Percentiles rank a stretch among this genome's conserved stretches.
These are phyloP conservation scores for Parastagonospora avenae DNA, from an alignment of 2,329 filamentous ascomycete species.

Conservation along the genomic window DNA sequence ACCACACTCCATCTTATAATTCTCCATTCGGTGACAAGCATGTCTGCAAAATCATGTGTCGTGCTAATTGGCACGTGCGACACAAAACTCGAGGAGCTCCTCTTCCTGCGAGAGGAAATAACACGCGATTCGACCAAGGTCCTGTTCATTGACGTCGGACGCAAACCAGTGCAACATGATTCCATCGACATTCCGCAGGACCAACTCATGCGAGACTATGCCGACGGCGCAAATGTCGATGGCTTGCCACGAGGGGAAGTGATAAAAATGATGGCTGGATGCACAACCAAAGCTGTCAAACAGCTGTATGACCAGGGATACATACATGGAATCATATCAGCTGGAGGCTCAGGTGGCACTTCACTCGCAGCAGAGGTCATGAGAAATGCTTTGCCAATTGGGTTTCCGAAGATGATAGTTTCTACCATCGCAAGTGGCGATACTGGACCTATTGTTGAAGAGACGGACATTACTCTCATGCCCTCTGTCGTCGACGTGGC, in stretches of 20 bases:
- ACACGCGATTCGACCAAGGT: conserved; percentile 42
- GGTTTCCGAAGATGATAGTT: conserved; percentile 72
- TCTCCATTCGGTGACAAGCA: not conserved
- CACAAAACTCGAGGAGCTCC: conserved; percentile 65
- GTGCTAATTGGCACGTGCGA: conserved; percentile 68
- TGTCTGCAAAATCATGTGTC: conserved; percentile 42
- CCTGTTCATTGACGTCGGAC: conserved; percentile 63
- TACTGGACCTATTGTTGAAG: conserved; percentile 66
- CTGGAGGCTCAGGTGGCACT: conserved; percentile 69
- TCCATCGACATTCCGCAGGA: conserved; percentile 55
- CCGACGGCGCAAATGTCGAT: conserved; percentile 37
- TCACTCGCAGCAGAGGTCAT: conserved; percentile 66
- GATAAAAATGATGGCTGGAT: conserved; percentile 60
- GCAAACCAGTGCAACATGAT: conserved; percentile 48
- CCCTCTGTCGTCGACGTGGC: conserved; percentile 74
- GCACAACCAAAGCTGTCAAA: conserved; percentile 52
- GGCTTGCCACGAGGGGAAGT: conserved; percentile 59
- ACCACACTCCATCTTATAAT: not conserved
- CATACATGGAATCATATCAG: conserved; percentile 63
- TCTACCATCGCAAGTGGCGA: conserved; percentile 73
- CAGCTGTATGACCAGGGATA: conserved; percentile 43
- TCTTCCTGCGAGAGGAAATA: conserved; percentile 59
- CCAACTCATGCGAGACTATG: conserved; percentile 46
- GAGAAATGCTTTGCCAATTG: conserved; percentile 65
- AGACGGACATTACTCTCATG: conserved; percentile 72